phyloP scores from a whole-genome alignment of 768 basidiomycete genomes.

The Phylloporus scabripes region DNA sequence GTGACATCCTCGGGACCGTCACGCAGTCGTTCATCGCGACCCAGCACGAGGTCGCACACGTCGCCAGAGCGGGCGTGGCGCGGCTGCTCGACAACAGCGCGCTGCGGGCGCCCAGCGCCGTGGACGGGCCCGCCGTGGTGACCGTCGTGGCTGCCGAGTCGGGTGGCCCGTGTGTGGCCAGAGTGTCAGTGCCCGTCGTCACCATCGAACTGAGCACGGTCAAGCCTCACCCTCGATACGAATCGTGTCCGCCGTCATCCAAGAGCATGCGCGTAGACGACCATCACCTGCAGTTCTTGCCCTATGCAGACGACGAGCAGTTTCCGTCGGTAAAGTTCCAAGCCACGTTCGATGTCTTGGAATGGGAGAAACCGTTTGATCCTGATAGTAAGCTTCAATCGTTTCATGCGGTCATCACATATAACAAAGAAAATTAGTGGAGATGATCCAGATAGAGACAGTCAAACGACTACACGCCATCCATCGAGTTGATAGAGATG shows the following conservation, averaged over 20 bases:
- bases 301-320: slow-evolving; percentile 42
- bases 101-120: not conserved
- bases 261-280: slow-evolving; percentile 24
- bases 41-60: slow-evolving; percentile 8
- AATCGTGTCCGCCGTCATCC: slow-evolving; percentile 42
- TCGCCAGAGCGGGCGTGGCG: slow-evolving; percentile 8
- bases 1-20: slow-evolving; percentile 17
- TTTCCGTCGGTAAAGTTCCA: slow-evolving; percentile 34
- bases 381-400: slow-evolving; percentile 42
- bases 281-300: slow-evolving; percentile 30
- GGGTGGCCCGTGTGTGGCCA: not conserved
- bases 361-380: slow-evolving; percentile 39
- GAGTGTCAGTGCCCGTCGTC: slow-evolving; percentile 12
- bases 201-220: slow-evolving; percentile 6
- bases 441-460: slow-evolving; percentile 45
- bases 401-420: not conserved
- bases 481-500: slow-evolving; percentile 26
- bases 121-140: not conserved
- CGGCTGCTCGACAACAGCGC: slow-evolving; percentile 4
- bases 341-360: slow-evolving; percentile 18
- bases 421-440: slow-evolving; percentile 29
- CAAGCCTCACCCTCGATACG: slow-evolving; percentile 33
- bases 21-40: slow-evolving; percentile 9
- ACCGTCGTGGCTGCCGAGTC: not conserved
- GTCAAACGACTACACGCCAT: slow-evolving; percentile 33